Base-by-base conservation (phyloP, 352 stramenopile species). In the Globisporangium spiculum region DNA sequence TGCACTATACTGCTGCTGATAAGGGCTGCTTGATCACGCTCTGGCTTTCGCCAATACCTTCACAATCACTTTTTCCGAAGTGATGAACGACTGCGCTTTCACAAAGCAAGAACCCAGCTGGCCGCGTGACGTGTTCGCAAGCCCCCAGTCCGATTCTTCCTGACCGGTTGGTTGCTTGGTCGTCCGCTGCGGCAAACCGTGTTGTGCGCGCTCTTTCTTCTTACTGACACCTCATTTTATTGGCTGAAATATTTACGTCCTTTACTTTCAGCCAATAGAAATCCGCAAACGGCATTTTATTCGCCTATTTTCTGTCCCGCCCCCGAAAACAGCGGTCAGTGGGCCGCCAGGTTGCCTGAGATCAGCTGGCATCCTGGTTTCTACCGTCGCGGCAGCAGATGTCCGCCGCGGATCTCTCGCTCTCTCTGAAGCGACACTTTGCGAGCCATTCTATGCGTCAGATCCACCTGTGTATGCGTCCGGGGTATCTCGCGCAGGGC, bases 361-460 rank as follows among this genome's bases (percentile, higher is more conserved):
- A 68, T 68, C 65, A 69, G 65, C 65, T 69, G 64, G 64, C 16
- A 52, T 12, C 26, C 27, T 52, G 50, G 8, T 58, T 46, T 61
- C 60, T 59, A 58, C 44, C 60, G 30, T 58, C 18, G 16, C 62
- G 20, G 20, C 36, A 63, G 55, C 64, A 69, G 64, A 69, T 69
- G 64, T 55, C 55, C 27, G 54, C 56, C 63, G 64, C 64, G 64
- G 52, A 69, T 69, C 53, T 69, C 55, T 63, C 9, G 61, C 44
- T 41, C 26, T 38, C 32, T 30, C 36, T 32, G 2, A 44, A 44
- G 12, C 36, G 12, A 10, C 36, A 44, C 12, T 44, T 44, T 44
- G 36, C 36, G 36, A 44, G 36, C 36, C 36, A 44, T 44, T 12
- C 27, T 32, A 32, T 32, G 27, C 27, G 3, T 32, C 27, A 3